Evolutionary conservation across 208 protist species (phyloP).

Genomic region (Phytomonas francai): DNA sequence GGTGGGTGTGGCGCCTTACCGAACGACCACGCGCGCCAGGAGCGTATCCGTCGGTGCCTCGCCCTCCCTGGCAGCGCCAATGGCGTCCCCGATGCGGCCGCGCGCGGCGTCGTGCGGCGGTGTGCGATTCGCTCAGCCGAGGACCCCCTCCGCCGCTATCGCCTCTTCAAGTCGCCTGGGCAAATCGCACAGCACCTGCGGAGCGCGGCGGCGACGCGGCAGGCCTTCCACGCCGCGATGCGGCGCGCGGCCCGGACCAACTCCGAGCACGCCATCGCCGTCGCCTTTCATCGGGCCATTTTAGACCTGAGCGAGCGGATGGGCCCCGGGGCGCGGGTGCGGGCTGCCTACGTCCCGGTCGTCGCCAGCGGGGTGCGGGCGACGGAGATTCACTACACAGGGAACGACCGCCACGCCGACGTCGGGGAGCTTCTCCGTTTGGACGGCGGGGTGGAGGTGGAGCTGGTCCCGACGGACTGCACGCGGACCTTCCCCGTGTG

Average conservation of each 20-base stretch:
- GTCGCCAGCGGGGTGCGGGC: conserved; percentile 32
- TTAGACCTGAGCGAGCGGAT: conserved; percentile 14
- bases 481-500: conserved; percentile 47
- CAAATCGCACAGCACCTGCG: conserved; percentile 33
- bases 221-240: conserved; percentile 30
- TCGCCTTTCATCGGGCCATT: conserved; percentile 19
- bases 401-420: conserved; percentile 18
- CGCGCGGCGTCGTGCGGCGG: neutral
- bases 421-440: conserved; percentile 25
- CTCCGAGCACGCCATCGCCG: conserved; percentile 25
- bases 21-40: neutral
- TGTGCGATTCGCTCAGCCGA: conserved; percentile 11
- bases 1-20: neutral
- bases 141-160: conserved; percentile 15
- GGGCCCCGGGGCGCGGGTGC: conserved; percentile 13
- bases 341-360: conserved; percentile 39
- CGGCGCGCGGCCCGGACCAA: conserved; percentile 9
- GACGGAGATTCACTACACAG: conserved; percentile 49
- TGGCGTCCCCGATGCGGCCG: neutral
- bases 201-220: conserved; percentile 32
- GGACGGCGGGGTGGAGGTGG: conserved; percentile 42
- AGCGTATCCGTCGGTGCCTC: neutral
- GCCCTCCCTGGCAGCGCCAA: neutral
- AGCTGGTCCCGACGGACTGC: conserved; percentile 50
- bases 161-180: conserved; percentile 20